phyloP scores from a whole-genome alignment of 441 rosid species.

The Biscutella auriculata region DNA sequence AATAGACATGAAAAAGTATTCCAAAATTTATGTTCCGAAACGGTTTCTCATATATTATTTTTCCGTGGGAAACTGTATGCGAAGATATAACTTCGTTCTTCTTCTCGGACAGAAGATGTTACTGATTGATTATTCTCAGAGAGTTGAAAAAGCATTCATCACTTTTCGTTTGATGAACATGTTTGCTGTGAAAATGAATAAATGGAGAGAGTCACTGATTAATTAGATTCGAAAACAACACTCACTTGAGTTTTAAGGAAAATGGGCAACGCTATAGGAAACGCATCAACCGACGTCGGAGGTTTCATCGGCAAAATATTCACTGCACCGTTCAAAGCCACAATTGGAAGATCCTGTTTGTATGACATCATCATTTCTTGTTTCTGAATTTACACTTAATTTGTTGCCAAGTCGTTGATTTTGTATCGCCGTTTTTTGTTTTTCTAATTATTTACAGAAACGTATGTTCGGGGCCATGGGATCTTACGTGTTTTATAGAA shows the following conservation, averaged over 20 bases:
- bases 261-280: conserved; percentile 45
- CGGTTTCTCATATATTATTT: neutral
- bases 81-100: neutral
- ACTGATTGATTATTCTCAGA: neutral
- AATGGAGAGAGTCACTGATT: conserved; percentile 4
- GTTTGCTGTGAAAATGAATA: neutral
- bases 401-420: neutral
- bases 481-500: conserved; percentile 57
- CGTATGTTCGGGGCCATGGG: conserved; percentile 64
- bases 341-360: conserved; percentile 53
- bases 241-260: neutral
- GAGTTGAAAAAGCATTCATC: neutral
- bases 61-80: neutral
- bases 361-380: neutral
- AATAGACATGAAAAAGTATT: neutral
- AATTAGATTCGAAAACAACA: neutral
- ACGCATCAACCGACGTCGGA: conserved; percentile 49
- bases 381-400: neutral
- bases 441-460: conserved; percentile 29
- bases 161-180: neutral
- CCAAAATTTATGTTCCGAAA: neutral
- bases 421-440: neutral
- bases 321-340: conserved; percentile 48
- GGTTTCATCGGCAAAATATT: conserved; percentile 37
- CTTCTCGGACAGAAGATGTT: neutral